A percentile compares a stretch with the other conserved stretches of the same genome.
Conservation (phyloP, 2,329 filamentous ascomycete genomes). For the Leptodontidium sp. region DNA sequence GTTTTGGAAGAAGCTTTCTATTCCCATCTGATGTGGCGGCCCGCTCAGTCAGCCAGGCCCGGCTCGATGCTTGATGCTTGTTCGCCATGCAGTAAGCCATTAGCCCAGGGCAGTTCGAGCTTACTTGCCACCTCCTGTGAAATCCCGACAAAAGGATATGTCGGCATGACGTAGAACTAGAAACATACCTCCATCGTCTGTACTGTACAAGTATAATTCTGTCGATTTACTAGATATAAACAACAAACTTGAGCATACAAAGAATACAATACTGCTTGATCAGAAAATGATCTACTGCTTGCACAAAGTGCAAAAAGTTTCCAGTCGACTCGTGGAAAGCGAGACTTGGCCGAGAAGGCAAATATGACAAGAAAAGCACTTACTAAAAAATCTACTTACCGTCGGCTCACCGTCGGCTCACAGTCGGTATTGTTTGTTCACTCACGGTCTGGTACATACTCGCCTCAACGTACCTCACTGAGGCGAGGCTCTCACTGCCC, state of each 20-base stretch:
- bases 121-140: constrained; percentile 1
- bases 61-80: constrained; percentile 1
- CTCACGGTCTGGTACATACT: not conserved
- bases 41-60: constrained; percentile 6
- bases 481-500: not conserved
- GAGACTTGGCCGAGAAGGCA: not conserved
- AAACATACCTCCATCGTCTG: not conserved
- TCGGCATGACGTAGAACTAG: not conserved
- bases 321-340: not conserved
- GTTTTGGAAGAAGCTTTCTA: not conserved
- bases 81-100: constrained; percentile 1
- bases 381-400: not conserved
- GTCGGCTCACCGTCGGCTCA: not conserved
- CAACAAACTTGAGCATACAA: not conserved
- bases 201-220: not conserved
- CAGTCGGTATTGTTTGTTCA: not conserved
- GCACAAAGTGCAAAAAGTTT: constrained; percentile 5
- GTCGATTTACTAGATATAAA: not conserved
- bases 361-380: not conserved
- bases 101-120: not conserved
- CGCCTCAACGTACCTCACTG: not conserved
- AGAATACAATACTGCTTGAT: not conserved
- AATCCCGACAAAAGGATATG: not conserved
- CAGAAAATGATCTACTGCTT: too few relatives aligned
- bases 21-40: constrained; percentile 7